phyloP scores from a whole-genome alignment of 371 early-diverging fungal genomes.

The Basidiobolus heterosporus region DNA sequence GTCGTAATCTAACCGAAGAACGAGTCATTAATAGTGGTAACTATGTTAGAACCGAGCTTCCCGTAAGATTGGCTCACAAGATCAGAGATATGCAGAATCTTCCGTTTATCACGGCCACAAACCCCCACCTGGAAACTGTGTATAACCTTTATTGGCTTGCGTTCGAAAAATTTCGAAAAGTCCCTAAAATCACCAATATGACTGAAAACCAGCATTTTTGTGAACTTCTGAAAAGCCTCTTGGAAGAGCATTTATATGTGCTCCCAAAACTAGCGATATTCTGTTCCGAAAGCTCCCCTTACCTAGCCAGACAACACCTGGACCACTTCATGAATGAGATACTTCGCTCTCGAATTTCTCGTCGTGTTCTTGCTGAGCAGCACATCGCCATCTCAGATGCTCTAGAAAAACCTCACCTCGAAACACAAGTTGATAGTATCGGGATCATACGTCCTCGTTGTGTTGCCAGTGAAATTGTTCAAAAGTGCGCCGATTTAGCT shows the following conservation, averaged over 20 bases:
- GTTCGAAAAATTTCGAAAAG: slow-evolving; percentile 56
- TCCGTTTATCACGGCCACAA: slow-evolving; percentile 83
- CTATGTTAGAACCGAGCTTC: slow-evolving; percentile 77
- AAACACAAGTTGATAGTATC: background rate
- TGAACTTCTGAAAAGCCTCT: slow-evolving; percentile 38
- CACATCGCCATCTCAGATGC: slow-evolving; percentile 50
- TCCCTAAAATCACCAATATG: slow-evolving; percentile 43
- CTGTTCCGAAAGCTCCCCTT: slow-evolving; percentile 54
- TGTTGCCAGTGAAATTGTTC: slow-evolving; percentile 21
- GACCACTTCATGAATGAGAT: slow-evolving; percentile 81
- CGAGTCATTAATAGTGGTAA: slow-evolving; percentile 71
- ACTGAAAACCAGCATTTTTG: slow-evolving; percentile 65
- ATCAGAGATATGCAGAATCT: slow-evolving; percentile 76
- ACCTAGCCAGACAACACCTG: slow-evolving; percentile 31
- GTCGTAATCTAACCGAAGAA: slow-evolving; percentile 68
- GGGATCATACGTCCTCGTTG: slow-evolving; percentile 28
- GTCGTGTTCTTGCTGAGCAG: slow-evolving; percentile 84
- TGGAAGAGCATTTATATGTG: slow-evolving; percentile 61
- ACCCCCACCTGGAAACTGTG: slow-evolving; percentile 72
- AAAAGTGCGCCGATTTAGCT: slow-evolving; percentile 21
- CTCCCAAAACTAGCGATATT: slow-evolving; percentile 77
- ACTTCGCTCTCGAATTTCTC: slow-evolving; percentile 75
- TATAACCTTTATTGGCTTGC: slow-evolving; percentile 83
- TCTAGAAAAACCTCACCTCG: no score
- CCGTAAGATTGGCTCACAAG: slow-evolving; percentile 80